Evolutionary conservation across 2,329 filamentous ascomycete species (phyloP).

Genomic region (Lachnellula arida): DNA sequence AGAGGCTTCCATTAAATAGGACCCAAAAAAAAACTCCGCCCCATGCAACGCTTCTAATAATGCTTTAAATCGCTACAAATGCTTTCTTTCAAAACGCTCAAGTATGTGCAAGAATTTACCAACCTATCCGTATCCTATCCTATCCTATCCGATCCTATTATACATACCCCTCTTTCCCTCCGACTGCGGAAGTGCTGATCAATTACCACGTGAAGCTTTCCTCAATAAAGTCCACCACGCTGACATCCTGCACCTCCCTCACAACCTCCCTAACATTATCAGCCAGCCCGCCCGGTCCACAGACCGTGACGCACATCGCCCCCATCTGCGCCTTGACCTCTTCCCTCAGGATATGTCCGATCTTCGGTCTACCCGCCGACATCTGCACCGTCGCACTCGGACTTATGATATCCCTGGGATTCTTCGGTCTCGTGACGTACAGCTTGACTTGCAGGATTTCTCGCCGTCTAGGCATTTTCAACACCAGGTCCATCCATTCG

Average conservation of each 20-base stretch:
- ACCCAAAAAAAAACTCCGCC: not conserved
- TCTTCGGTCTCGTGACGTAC: conserved; percentile 84
- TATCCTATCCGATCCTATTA: not conserved
- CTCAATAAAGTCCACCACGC: conserved; percentile 69
- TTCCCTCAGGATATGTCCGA: conserved; percentile 71
- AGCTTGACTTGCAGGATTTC: conserved; percentile 82
- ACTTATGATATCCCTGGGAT: conserved; percentile 69
- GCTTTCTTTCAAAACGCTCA: too few species aligned
- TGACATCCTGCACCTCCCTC: conserved; percentile 54
- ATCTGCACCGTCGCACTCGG: conserved; percentile 80
- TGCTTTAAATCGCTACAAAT: not conserved
- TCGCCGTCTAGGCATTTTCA: conserved; percentile 73
- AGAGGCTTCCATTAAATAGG: too few species aligned
- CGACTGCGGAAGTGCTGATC: not conserved
- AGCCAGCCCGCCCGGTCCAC: conserved; percentile 68
- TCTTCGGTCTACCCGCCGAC: conserved; percentile 83
- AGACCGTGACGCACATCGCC: conserved; percentile 82
- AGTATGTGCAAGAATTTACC: not conserved
- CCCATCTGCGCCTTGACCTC: conserved; percentile 80
- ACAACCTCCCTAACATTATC: conserved; percentile 72
- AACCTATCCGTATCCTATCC: not conserved
- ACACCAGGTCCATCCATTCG: conserved; percentile 72
- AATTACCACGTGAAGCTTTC: conserved; percentile 61
- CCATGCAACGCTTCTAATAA: not conserved
- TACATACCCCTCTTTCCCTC: not conserved